These are phyloP conservation scores for Microdochium trichocladiopsis DNA, from an alignment of 2,329 filamentous ascomycete genomes.

Conservation along the genomic window DNA sequence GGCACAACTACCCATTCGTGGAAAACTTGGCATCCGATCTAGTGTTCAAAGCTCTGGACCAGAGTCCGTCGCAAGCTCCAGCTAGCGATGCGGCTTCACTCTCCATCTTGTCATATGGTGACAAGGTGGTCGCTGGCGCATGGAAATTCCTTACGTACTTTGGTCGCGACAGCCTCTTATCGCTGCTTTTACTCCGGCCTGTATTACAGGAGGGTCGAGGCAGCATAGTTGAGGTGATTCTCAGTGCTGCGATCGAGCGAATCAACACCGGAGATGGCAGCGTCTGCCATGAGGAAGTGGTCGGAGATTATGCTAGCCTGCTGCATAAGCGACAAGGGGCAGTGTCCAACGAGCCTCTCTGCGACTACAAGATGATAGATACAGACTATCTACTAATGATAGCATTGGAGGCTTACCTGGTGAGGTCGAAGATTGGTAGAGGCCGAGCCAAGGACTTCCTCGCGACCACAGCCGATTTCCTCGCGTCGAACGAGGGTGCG, in stretches of 20 bases:
- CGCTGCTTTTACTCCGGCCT: conserved; percentile 48
- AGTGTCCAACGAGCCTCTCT: conserved; percentile 42
- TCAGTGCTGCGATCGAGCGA: conserved; percentile 52
- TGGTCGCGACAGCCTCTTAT: conserved; percentile 58
- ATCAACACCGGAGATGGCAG: conserved; percentile 52
- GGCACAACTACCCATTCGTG: conserved; percentile 56
- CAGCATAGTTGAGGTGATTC: conserved; percentile 53
- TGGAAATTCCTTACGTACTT: conserved; percentile 65
- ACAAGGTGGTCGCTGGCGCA: conserved; percentile 56
- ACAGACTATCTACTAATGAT: conserved; percentile 55
- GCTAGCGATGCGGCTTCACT: conserved; percentile 42
- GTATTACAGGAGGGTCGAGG: conserved; percentile 48
- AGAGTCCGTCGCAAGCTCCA: conserved; percentile 34
- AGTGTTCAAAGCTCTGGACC: conserved; percentile 41
- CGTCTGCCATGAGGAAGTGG: conserved; percentile 58
- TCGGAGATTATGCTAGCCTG: conserved; percentile 58
- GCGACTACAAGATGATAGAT: conserved; percentile 56
- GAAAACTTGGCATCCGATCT: conserved; percentile 40
- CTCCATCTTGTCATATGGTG: conserved; percentile 56
- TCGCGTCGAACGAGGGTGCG: conserved; percentile 42
- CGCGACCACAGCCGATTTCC: conserved; percentile 35
- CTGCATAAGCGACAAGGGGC: conserved; percentile 47
- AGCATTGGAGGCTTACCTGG: conserved; percentile 51
- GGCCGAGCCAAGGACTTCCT: conserved; percentile 27
- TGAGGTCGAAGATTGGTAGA: conserved; percentile 33